Conservation (phyloP, 73 alveolate species). For the Tetrahymena malaccensis region DNA sequence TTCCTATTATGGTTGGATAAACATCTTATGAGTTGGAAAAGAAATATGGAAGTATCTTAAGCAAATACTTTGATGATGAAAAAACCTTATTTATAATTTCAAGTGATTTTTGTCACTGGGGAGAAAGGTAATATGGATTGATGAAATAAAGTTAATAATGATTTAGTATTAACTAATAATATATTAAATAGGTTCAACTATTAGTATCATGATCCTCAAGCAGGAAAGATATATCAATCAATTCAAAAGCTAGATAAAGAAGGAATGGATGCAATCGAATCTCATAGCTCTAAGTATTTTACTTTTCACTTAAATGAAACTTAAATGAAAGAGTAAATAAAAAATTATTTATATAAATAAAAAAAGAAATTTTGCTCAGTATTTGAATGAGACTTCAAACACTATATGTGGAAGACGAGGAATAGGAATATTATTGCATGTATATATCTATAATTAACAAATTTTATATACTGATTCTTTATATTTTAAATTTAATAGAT, state of each 20-base stretch:
- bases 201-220: not conserved
- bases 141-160: not conserved
- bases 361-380: not conserved
- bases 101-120: not conserved
- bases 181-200: not conserved
- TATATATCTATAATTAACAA: not conserved
- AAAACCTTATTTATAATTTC: not conserved
- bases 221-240: not conserved
- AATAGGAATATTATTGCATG: not conserved
- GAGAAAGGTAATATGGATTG: not conserved
- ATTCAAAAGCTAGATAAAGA: not conserved
- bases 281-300: not conserved
- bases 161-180: not conserved
- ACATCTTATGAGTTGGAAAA: not conserved
- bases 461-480: not conserved
- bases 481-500: not conserved
- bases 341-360: not conserved
- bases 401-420: not conserved
- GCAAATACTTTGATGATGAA: not conserved
- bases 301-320: not conserved
- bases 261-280: not conserved
- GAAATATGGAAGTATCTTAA: not conserved
- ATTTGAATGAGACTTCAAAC: not conserved
- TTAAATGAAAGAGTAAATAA: not conserved
- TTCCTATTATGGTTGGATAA: not conserved